A percentile compares a stretch with the other conserved stretches of the same genome.
Conservation (phyloP, 352 stramenopile species). For the Globisporangium acanthophoron region DNA sequence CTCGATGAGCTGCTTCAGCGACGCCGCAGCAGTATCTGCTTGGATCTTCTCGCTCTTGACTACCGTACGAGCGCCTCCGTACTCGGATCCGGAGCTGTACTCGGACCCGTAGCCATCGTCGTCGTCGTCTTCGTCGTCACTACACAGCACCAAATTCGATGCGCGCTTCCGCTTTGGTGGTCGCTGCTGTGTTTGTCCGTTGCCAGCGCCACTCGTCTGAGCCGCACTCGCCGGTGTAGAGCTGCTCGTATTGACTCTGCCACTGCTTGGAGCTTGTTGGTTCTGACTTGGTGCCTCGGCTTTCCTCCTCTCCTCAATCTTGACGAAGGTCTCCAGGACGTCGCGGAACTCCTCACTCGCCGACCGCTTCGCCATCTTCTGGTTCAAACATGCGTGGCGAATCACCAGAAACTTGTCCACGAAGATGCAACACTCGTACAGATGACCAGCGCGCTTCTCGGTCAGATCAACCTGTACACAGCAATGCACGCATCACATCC, state of each 20-base stretch:
- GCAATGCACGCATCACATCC: background rate
- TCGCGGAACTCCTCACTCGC: conserved; percentile 69
- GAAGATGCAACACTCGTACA: conserved; percentile 53
- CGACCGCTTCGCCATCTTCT: conserved; percentile 69
- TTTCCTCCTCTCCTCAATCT: conserved; percentile 7
- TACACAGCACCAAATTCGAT: conserved; percentile 45
- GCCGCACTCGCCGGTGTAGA: background rate
- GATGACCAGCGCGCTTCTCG: conserved; percentile 13
- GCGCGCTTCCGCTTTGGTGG: conserved; percentile 6
- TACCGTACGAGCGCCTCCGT: conserved; percentile 21
- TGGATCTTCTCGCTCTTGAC: conserved; percentile 20
- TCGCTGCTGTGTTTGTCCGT: background rate
- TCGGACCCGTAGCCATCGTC: conserved; percentile 50
- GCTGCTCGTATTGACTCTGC: background rate
- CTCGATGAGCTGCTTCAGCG: conserved; percentile 15
- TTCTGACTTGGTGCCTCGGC: background rate
- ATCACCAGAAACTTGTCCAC: conserved; percentile 40
- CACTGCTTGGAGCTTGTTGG: background rate
- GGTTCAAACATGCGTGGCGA: conserved; percentile 52
- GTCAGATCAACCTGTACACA: conserved; percentile 11
- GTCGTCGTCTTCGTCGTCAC: conserved; percentile 60
- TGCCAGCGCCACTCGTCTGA: conserved; percentile 1
- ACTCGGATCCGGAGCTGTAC: conserved; percentile 18
- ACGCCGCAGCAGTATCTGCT: background rate
- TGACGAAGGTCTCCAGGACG: conserved; percentile 38